phyloP scores from a whole-genome alignment of 352 stramenopile species.

The Phytophthora melonis region DNA sequence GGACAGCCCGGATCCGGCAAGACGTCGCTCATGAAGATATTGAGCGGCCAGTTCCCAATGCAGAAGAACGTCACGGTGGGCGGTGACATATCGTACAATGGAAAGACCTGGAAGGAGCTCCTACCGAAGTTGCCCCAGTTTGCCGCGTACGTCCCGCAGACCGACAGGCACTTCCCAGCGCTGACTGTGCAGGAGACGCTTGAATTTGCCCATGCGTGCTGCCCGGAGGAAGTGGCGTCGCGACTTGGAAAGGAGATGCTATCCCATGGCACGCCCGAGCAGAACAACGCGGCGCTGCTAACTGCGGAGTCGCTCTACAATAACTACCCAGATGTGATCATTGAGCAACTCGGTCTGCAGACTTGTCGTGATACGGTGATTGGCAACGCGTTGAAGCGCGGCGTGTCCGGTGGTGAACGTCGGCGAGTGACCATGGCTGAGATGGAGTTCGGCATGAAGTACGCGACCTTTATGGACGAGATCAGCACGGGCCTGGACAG shows the following conservation, averaged over 20 bases:
- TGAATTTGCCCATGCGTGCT: conserved; percentile 39
- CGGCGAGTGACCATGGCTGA: conserved; percentile 56
- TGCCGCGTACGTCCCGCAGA: conserved; percentile 32
- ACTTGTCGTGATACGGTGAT: conserved; percentile 37
- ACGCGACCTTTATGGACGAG: conserved; percentile 84
- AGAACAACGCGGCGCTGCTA: conserved; percentile 30
- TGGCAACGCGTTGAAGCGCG: conserved; percentile 42
- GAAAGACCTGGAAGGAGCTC: conserved; percentile 11
- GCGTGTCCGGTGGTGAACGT: conserved; percentile 70
- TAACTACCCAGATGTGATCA: conserved; percentile 36
- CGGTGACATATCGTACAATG: conserved; percentile 47
- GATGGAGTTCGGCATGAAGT: conserved; percentile 50
- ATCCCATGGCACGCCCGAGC: conserved; percentile 14
- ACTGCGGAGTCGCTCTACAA: conserved; percentile 21
- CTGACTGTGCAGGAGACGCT: conserved; percentile 44
- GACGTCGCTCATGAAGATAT: conserved; percentile 46
- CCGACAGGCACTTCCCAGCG: conserved; percentile 37
- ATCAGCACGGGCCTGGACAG: conserved; percentile 92
- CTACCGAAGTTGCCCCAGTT: conserved; percentile 29
- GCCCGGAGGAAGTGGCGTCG: conserved; percentile 53
- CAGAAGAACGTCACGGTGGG: conserved; percentile 36
- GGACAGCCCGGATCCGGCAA: conserved; percentile 52
- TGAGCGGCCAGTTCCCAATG: conserved; percentile 45
- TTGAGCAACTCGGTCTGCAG: conserved; percentile 41
- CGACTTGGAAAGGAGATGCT: conserved; percentile 54